Evolutionary conservation across 352 stramenopile genomes (phyloP).

Genomic region (Pythium rishiriense): DNA sequence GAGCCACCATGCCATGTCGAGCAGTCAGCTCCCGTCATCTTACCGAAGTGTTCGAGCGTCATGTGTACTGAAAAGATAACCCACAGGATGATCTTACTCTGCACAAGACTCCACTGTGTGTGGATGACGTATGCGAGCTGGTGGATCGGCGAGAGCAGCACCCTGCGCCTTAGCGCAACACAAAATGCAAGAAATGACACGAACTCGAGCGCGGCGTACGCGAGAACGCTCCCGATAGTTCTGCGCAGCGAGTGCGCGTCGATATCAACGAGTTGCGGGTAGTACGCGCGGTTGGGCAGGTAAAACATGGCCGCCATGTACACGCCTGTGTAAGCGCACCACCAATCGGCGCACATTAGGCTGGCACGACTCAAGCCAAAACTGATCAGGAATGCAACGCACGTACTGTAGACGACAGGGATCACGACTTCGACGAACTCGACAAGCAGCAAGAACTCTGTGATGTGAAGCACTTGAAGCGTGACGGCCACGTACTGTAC

Average conservation of each 20-base stretch:
- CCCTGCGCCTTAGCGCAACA: background rate
- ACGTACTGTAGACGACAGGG: slow-evolving; percentile 25
- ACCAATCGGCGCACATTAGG: background rate
- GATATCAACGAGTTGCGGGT: background rate
- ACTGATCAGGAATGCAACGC: too few species aligned
- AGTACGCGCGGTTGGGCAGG: slow-evolving; percentile 2
- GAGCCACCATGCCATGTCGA: background rate
- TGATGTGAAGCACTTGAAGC: slow-evolving; percentile 15
- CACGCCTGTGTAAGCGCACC: background rate
- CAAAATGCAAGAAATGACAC: background rate
- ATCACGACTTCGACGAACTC: slow-evolving; percentile 30
- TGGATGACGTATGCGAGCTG: slow-evolving; percentile 38
- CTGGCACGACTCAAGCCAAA: too few species aligned
- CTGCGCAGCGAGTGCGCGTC: background rate
- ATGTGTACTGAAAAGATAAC: slow-evolving; percentile 2
- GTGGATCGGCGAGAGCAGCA: background rate
- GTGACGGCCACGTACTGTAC: slow-evolving; percentile 1
- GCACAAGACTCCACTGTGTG: slow-evolving; percentile 28
- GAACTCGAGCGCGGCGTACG: slow-evolving; percentile 4
- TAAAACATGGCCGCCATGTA: slow-evolving; percentile 8
- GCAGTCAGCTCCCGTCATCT: background rate
- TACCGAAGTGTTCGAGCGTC: background rate
- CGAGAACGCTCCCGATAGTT: background rate
- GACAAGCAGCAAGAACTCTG: slow-evolving; percentile 28
- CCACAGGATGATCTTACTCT: slow-evolving; percentile 13